Evolutionary conservation across 257 asterid species (phyloP).

Genomic region (Solanum lycopersicoides): DNA sequence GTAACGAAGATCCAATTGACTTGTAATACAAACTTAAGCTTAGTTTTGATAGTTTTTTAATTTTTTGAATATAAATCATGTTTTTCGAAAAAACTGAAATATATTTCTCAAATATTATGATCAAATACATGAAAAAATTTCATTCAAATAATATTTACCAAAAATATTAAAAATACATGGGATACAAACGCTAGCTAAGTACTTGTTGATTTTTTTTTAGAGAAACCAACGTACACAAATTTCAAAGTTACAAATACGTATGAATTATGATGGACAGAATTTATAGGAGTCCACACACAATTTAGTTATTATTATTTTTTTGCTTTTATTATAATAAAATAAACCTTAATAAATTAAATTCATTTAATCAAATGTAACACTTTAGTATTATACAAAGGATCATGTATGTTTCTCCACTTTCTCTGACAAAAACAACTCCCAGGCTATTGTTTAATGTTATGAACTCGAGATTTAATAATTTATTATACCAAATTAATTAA

Average conservation of each 20-base stretch:
- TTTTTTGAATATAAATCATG: no score
- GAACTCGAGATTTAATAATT: background rate
- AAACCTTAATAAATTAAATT: background rate
- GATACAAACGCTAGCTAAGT: no score
- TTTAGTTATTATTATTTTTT: background rate
- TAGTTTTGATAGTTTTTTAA: no score
- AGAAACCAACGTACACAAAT: background rate
- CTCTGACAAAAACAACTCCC: background rate
- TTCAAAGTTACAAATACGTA: background rate
- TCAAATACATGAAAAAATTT: rapidly evolving
- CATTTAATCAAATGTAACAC: background rate
- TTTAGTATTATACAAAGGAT: background rate
- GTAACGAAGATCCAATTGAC: no score
- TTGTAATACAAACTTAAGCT: no score
- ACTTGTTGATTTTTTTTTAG: no score
- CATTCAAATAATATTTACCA: no score
- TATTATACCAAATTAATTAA: background rate
- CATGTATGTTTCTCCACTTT: background rate
- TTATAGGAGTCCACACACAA: background rate
- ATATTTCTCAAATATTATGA: no score
- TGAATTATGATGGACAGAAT: background rate
- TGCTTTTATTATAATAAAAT: background rate
- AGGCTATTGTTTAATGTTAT: background rate
- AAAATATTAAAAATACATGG: no score
- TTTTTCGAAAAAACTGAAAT: no score